phyloP scores from a whole-genome alignment of 345 rosid genomes.

The Lepidium aucheri region DNA sequence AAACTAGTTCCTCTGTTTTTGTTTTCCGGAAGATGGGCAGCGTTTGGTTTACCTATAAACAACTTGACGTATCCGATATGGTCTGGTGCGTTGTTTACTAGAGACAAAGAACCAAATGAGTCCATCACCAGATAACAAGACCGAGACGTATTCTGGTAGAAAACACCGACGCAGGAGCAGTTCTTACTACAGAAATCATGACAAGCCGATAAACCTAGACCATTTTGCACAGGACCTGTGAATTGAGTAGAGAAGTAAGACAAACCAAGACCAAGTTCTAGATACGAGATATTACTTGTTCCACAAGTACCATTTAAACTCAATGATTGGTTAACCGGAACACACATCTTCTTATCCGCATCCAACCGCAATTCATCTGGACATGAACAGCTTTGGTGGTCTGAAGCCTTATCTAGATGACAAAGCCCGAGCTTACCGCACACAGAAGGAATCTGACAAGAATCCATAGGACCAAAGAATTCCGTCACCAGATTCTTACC shows the following conservation, averaged over 20 bases:
- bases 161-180: conserved; percentile 72
- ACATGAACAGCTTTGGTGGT: conserved; percentile 53
- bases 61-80: conserved; percentile 31
- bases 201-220: conserved; percentile 42
- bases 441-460: conserved; percentile 51
- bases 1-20: conserved; percentile 16
- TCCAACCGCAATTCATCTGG: conserved; percentile 39
- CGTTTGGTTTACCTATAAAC: not conserved
- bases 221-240: conserved; percentile 38
- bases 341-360: conserved; percentile 32
- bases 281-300: conserved; percentile 36
- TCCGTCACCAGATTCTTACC: conserved; percentile 34
- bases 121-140: conserved; percentile 52
- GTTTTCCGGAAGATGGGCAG: not conserved
- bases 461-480: conserved; percentile 47
- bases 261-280: conserved; percentile 40
- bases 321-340: conserved; percentile 35
- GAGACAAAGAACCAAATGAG: conserved; percentile 56
- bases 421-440: conserved; percentile 65
- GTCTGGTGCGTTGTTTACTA: conserved; percentile 17
- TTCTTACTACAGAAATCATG: conserved; percentile 45
- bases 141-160: conserved; percentile 52
- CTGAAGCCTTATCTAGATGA: conserved; percentile 23
- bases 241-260: conserved; percentile 51
- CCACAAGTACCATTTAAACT: conserved; percentile 55